A percentile compares a stretch with the other conserved stretches of the same genome.
Evolutionary conservation across 805 yeast genomes (phyloP).

Genomic region (Cyberlindnera samutprakarnensis): DNA sequence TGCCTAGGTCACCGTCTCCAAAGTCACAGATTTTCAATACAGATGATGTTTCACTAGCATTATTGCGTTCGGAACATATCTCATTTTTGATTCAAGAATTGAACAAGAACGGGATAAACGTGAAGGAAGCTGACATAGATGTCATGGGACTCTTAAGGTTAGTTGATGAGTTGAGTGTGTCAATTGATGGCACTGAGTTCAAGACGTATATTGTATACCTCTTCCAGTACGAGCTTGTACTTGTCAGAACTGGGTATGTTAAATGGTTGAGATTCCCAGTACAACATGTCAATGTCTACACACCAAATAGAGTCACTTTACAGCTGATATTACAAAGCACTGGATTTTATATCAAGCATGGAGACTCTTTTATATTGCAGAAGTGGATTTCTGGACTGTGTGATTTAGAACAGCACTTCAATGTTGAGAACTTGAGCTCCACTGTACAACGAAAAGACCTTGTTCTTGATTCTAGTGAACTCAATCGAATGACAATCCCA

Average conservation of each 20-base stretch:
- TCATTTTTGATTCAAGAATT: constrained; percentile 7
- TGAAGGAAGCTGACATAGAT: constrained; percentile 24
- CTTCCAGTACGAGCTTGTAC: constrained; percentile 21
- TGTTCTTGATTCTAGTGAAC: too few species aligned
- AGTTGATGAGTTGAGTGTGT: constrained; percentile 27
- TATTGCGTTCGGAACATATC: constrained; percentile 15
- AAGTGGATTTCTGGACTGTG: constrained; percentile 36
- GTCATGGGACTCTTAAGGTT: constrained; percentile 29
- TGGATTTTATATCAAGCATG: constrained; percentile 19
- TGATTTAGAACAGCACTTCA: constrained; percentile 25
- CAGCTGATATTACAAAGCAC: constrained; percentile 12
- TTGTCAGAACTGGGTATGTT: constrained; percentile 9
- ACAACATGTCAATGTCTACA: constrained; percentile 9
- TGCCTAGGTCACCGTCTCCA: constrained; percentile 21
- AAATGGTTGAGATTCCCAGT: constrained; percentile 3
- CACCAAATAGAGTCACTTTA: constrained; percentile 18
- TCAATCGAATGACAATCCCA: too few species aligned
- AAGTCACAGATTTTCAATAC: constrained; percentile 3
- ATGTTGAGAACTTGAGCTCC: constrained; percentile 24
- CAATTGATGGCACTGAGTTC: constrained; percentile 20
- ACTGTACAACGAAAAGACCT: constrained; percentile 18
- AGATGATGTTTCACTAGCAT: constrained; percentile 11
- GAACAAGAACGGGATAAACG: constrained; percentile 9
- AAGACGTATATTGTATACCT: constrained; percentile 25
- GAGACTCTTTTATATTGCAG: constrained; percentile 25